Conservation (phyloP, 768 basidiomycete genomes). For the Russula sp. region DNA sequence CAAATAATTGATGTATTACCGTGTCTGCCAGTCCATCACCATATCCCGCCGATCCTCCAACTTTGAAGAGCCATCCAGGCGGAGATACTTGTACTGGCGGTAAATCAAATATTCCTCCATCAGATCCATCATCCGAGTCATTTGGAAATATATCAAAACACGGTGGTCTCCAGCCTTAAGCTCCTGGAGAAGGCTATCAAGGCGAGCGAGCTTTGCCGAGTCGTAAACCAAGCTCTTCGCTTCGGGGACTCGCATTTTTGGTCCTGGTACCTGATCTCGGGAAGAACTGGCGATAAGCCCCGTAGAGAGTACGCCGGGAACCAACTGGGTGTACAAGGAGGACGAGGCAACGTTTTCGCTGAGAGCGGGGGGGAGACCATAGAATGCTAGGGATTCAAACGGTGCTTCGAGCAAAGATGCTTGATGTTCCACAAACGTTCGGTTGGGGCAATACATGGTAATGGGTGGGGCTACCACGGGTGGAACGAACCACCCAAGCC, state of each 20-base stretch:
- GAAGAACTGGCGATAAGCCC: constrained; percentile 69
- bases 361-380: constrained; percentile 68
- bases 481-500: constrained; percentile 82
- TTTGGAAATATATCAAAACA: constrained; percentile 96
- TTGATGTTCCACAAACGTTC: constrained; percentile 72
- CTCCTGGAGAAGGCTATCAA: constrained; percentile 85
- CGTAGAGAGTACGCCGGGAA: constrained; percentile 53
- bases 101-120: constrained; percentile 98
- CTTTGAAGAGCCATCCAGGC: constrained; percentile 90
- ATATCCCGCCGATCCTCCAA: constrained; percentile 95
- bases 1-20: constrained; percentile 41
- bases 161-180: constrained; percentile 91
- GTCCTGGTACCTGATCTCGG: constrained; percentile 63
- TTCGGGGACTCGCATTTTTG: constrained; percentile 89
- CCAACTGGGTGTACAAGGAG: constrained; percentile 35
- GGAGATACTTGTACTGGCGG: constrained; percentile 91
- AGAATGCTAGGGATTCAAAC: constrained; percentile 68
- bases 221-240: constrained; percentile 93
- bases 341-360: constrained; percentile 52
- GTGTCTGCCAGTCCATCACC: constrained; percentile 99
- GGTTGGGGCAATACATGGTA: constrained; percentile 59
- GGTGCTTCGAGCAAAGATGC: constrained; percentile 54
- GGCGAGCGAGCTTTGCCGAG: constrained; percentile 88
- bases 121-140: constrained; percentile 99
- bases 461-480: constrained; percentile 81